Evolutionary conservation across 257 asterid genomes (phyloP).

Genomic region (Solanum verrucosum): DNA sequence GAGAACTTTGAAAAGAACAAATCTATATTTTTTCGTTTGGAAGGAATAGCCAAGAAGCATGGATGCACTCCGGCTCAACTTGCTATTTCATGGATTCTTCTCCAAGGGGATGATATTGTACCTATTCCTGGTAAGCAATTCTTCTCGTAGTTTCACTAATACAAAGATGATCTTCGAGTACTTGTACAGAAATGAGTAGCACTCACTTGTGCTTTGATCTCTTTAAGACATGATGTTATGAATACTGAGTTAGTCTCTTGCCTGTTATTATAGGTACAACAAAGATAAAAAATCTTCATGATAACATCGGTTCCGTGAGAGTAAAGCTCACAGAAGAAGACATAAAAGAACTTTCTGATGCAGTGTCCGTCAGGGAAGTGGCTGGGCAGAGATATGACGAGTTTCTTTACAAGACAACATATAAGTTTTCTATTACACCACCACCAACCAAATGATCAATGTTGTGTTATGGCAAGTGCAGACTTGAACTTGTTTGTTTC

Average conservation of each 20-base stretch:
- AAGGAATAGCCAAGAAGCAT: constrained; percentile 36
- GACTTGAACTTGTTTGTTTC: not conserved
- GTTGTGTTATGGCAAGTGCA: not conserved
- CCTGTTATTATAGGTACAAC: constrained; percentile 31
- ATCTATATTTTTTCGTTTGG: constrained; percentile 35
- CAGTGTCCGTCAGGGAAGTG: constrained; percentile 32
- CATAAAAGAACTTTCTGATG: constrained; percentile 29
- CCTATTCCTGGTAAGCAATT: constrained; percentile 46
- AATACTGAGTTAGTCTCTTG: not conserved
- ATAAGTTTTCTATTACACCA: constrained; percentile 44
- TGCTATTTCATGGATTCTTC: constrained; percentile 53
- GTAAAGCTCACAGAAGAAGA: constrained; percentile 40
- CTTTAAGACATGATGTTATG: not conserved
- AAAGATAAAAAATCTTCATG: constrained; percentile 41
- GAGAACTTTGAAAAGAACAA: constrained; percentile 60
- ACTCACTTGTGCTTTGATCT: not conserved
- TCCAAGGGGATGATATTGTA: constrained; percentile 46
- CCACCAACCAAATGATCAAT: constrained; percentile 7
- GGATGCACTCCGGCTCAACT: constrained; percentile 53
- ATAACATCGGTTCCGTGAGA: constrained; percentile 36
- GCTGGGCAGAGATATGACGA: constrained; percentile 31
- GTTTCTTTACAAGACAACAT: constrained; percentile 15
- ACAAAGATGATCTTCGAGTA: not conserved
- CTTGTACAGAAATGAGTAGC: not conserved
- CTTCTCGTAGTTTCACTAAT: not conserved